Conservation (phyloP, 306 rosid genomes). For the Rubus parviflorus region DNA sequence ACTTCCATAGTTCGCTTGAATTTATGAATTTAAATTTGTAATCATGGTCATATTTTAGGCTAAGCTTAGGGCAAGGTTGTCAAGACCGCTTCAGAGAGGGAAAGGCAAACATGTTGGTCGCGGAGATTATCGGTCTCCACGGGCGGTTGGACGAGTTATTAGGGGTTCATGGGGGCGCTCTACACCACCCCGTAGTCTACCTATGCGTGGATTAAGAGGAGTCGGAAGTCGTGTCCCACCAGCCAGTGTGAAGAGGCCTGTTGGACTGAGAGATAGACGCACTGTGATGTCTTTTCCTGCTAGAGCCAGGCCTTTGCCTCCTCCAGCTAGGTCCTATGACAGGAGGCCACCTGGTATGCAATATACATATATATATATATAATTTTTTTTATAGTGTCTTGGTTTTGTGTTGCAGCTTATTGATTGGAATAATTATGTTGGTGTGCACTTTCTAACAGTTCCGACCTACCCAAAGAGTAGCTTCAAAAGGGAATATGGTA, state of each 20-base stretch:
- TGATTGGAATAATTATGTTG: conserved; percentile 6
- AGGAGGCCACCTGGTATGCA: conserved; percentile 79
- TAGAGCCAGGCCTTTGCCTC: conserved; percentile 69
- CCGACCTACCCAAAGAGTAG: conserved; percentile 72
- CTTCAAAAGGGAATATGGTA: conserved; percentile 76
- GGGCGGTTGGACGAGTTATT: conserved; percentile 45
- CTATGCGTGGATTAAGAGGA: conserved; percentile 69
- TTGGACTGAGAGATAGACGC: conserved; percentile 78
- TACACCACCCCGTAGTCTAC: conserved; percentile 49
- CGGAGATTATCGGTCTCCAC: conserved; percentile 66
- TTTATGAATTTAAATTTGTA: conserved; percentile 18
- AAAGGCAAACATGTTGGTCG: conserved; percentile 76
- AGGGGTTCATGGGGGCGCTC: conserved; percentile 85
- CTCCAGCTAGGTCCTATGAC: conserved; percentile 78
- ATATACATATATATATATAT: neutral
- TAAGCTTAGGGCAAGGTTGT: conserved; percentile 92
- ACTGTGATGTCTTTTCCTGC: conserved; percentile 60
- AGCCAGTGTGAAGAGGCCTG: conserved; percentile 54
- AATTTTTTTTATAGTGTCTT: neutral
- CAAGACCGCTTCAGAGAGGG: conserved; percentile 95
- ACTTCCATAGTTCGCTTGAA: neutral
- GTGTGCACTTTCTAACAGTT: conserved; percentile 38
- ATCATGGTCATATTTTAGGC: conserved; percentile 52
- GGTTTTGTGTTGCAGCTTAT: conserved; percentile 9
- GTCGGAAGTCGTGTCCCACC: conserved; percentile 67